phyloP scores from a whole-genome alignment of 169 alveolate genomes.

The Blepharisma undulans region DNA sequence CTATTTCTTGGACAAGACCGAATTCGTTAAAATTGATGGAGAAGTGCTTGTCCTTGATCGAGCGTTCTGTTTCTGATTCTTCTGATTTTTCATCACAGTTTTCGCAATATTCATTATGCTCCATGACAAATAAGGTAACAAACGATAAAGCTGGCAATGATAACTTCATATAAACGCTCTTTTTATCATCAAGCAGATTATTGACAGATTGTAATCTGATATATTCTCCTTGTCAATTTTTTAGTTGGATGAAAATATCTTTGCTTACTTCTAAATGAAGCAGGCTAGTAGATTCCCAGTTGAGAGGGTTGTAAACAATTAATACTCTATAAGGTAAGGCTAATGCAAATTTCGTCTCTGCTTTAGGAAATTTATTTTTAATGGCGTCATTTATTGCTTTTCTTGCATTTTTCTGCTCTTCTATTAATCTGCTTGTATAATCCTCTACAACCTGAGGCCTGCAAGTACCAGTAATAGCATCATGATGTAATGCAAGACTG shows the following conservation, averaged over 20 bases:
- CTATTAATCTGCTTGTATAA: conserved; percentile 15
- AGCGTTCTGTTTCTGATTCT: neutral
- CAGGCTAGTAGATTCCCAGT: neutral
- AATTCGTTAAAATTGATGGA: neutral
- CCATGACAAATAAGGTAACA: neutral
- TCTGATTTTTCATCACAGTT: neutral
- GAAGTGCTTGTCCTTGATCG: neutral
- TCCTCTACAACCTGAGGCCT: conserved; percentile 45
- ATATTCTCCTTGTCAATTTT: neutral
- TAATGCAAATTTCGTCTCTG: neutral
- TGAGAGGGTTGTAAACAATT: neutral
- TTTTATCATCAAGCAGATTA: neutral
- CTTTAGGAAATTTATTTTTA: too few relatives aligned
- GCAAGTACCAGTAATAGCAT: conserved; percentile 79
- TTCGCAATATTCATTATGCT: neutral
- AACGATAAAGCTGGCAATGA: neutral
- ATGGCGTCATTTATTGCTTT: neutral
- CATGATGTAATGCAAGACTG: conserved; percentile 65
- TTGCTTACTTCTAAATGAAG: neutral
- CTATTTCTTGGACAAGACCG: neutral
- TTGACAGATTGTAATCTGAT: neutral
- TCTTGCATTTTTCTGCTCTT: neutral
- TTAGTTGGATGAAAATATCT: neutral
- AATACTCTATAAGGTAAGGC: neutral
- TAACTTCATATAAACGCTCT: neutral